A percentile compares a stretch with the other conserved stretches of the same genome.
phyloP scores from a whole-genome alignment of 2,329 filamentous ascomycete genomes.

The Zymoseptoria ardabiliae region DNA sequence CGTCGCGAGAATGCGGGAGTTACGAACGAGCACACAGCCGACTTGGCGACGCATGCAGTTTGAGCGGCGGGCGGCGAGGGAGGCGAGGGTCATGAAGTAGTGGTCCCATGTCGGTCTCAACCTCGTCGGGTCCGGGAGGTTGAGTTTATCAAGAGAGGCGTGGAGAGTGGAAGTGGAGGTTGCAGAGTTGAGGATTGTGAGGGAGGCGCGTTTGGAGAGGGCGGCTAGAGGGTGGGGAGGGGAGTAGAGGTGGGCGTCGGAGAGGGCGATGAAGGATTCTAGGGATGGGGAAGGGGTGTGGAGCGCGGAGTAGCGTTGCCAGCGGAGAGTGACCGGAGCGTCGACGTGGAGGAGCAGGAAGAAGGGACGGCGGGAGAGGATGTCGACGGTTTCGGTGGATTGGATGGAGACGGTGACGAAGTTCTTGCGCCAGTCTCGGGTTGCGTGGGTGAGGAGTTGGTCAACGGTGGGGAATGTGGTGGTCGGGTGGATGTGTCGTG shows the following conservation, averaged over 20 bases:
- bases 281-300: conserved; percentile 43
- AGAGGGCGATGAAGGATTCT: conserved; percentile 53
- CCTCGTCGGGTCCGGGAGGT: conserved; percentile 70
- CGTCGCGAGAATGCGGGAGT: conserved; percentile 82
- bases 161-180: conserved; percentile 64
- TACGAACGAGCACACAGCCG: conserved; percentile 82
- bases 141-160: conserved; percentile 62
- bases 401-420: conserved; percentile 84
- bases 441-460: conserved; percentile 75
- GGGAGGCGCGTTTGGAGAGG: conserved; percentile 71
- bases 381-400: conserved; percentile 64
- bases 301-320: conserved; percentile 60
- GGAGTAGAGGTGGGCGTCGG: conserved; percentile 70
- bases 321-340: conserved; percentile 76
- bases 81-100: conserved; percentile 97
- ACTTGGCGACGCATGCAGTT: conserved; percentile 99
- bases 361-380: conserved; percentile 73
- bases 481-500: conserved; percentile 9
- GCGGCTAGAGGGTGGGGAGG: conserved; percentile 58
- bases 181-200: conserved; percentile 81
- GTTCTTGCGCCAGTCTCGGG: conserved; percentile 69
- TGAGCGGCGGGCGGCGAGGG: conserved; percentile 77
- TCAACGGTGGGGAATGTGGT: conserved; percentile 54
- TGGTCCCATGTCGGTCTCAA: conserved; percentile 89
- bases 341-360: conserved; percentile 90